These are phyloP conservation scores for Solanum ossicruentum DNA, from an alignment of 257 asterid genomes.

Conservation along the genomic window DNA sequence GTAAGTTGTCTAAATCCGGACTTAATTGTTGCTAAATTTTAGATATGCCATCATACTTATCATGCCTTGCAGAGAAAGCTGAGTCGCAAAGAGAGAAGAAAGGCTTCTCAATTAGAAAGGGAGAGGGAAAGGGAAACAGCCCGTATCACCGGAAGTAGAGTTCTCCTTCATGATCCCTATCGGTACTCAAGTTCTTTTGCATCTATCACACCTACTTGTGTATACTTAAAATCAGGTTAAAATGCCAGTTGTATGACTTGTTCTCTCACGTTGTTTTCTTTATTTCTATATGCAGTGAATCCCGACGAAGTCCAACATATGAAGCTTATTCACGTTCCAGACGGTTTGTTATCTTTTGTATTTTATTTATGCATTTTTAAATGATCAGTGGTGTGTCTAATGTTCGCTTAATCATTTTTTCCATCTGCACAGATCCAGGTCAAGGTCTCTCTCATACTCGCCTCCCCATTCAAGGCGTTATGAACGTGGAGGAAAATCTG, in stretches of 20 bases:
- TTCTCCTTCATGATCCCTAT: slow-evolving; percentile 79
- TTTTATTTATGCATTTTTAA: background rate
- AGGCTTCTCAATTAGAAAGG: slow-evolving; percentile 81
- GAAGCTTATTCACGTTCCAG: slow-evolving; percentile 91
- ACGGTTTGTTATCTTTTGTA: slow-evolving; percentile 29
- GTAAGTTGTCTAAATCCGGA: slow-evolving; percentile 34
- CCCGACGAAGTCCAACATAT: slow-evolving; percentile 94
- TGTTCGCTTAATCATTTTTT: slow-evolving; percentile 2
- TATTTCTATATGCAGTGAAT: slow-evolving; percentile 43
- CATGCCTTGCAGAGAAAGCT: slow-evolving; percentile 57
- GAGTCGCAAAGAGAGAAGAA: slow-evolving; percentile 96
- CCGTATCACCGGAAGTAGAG: slow-evolving; percentile 62
- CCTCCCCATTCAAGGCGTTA: slow-evolving; percentile 65
- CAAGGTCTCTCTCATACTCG: slow-evolving; percentile 79
- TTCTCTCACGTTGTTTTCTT: background rate
- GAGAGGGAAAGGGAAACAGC: slow-evolving; percentile 90
- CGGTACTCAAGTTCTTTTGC: slow-evolving; percentile 32
- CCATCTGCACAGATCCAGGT: slow-evolving; percentile 38
- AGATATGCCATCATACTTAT: background rate
- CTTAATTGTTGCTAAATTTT: background rate
- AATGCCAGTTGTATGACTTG: background rate
- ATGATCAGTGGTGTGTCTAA: background rate
- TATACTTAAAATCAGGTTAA: background rate
- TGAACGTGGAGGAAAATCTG: slow-evolving; percentile 45
- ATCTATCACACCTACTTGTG: background rate